Base-by-base conservation (phyloP, 2,329 filamentous ascomycete species). In the Trichophyton schoenleinii region DNA sequence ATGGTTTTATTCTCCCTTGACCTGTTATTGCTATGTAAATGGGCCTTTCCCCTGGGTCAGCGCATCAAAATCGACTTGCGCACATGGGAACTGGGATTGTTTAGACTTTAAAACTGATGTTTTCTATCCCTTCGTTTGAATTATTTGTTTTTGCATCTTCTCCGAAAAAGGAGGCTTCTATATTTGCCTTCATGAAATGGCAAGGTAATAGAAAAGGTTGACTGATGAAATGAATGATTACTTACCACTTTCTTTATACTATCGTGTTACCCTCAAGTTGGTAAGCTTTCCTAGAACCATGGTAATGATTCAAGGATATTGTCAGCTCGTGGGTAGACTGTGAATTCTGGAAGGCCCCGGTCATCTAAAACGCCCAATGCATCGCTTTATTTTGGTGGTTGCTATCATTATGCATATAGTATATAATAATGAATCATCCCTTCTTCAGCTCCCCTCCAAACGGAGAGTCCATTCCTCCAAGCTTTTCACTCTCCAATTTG, bases 401-500 rank as follows among this genome's bases (percentile, higher is more conserved):
- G 1, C 20, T 34, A 36, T 13, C 28, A 55, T 55, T 36, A n/a
- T 7, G 5, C 34, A 13, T 38, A 38, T 13, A 38, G 34, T 13
- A 53, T 53, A 31, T 34, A 13, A 7, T 7, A 7, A 31, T 31
- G 28, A 31, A 31, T 38, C 34, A 55, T 36, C 52, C 28, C 52
- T 38, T 55, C n/a, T 28, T 20, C 18, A 55, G 18, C 11, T 55
- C 52, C 25, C 52, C 52, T 6, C 52, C 52, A 34, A 55, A 55
- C 2, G 15, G 25, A 34, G 52, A 31, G 25, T 52, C 20, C 20
- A 15, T 52, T 11, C 22, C 20, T 5, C 25, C 20, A 6, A 31
- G 25, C 46, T 15, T 55, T 8, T 69, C 68, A 31, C 65, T 63
- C 60, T 75, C 72, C 11, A 75, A 52, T 22, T 73, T 75, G 58